Evolutionary conservation across 495 filamentous ascomycete genomes (phyloP), one percentile per base, ranked within the genome.

Genomic region (Penicillium simplicissimum): DNA sequence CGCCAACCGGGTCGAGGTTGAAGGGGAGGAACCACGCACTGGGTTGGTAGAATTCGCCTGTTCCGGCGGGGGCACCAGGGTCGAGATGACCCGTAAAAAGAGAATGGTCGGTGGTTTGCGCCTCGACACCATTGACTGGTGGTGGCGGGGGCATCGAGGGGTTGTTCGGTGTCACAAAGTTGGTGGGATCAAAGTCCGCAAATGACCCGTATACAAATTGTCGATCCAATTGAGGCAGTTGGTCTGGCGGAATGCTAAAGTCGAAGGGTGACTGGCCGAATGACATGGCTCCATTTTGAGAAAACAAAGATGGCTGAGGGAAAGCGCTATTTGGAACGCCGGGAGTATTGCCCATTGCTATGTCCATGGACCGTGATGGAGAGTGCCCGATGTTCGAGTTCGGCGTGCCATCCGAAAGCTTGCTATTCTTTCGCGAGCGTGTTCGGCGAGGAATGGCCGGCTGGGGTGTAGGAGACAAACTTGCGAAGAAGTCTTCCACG

Each of bases 1-100:
- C 64, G 38, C 71, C 69, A 35, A 78, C 57, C 5, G 90, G 91
- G 62, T 92, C 89, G 76, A 94, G 85, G 67, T 97, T 97, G 77
- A 96, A 97, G 3, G 93, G 93, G 78, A 96, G 87, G 74, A 96
- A 96, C 93, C 93, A 97, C 23, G 93, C 92, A 56, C 87, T 92
- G 1, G 88, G 76, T 43, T 82, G 79, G 63, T 78, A 76, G 65
- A 70, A 79, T 49, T 80, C 78, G 47, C 74, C 76, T 1, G 71
- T 70, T 10, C 76, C 77, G 3, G 77, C 72, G 0, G 77, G 77
- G 0, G 76, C 75, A 42, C 72, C 68, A 31, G 76, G 74, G 36
- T 79, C 76, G 0, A 78, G 62, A 17, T 79, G 74, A 23, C 71
- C 71, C 1, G 73, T 68, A 59, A 75, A 79, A 8, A 79, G 65